These are phyloP conservation scores for Rheum nobile DNA, from an alignment of 148 eudicot genomes.

Conservation along the genomic window DNA sequence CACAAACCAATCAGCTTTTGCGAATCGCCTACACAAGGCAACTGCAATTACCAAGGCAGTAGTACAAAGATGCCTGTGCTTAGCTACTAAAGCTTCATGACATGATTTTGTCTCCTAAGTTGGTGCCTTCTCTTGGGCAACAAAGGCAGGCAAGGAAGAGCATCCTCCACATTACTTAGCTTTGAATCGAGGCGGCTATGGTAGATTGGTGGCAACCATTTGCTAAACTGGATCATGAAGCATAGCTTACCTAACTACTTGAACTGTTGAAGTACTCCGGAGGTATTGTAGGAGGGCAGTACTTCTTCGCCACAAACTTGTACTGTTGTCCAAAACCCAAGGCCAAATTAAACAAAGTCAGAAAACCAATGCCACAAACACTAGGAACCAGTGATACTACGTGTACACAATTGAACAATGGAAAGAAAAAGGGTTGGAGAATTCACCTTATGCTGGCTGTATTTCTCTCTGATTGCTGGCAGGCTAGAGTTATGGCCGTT, in stretches of 20 bases:
- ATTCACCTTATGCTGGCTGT: conserved; percentile 82
- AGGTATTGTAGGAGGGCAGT: conserved; percentile 76
- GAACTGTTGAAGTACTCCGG: conserved; percentile 45
- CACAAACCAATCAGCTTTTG: background rate
- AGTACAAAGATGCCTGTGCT: background rate
- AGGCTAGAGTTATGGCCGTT: conserved; percentile 43
- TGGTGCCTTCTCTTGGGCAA: background rate
- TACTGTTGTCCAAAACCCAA: conserved; percentile 34
- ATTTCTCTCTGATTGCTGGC: conserved; percentile 86
- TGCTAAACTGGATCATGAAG: background rate
- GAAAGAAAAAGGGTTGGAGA: background rate
- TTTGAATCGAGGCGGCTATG: too few species aligned
- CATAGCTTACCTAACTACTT: conserved; percentile 13
- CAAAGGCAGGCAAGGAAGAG: too few species aligned
- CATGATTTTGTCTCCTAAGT: background rate
- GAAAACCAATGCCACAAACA: conserved; percentile 8
- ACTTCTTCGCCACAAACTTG: conserved; percentile 80
- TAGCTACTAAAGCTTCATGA: background rate
- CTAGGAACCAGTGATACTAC: too few species aligned
- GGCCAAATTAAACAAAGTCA: background rate
- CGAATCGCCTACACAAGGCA: background rate
- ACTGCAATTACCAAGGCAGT: background rate
- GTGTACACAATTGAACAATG: too few species aligned
- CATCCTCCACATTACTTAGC: too few species aligned
- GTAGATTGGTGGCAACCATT: too few species aligned